These are phyloP conservation scores for Diplotaxis tenuifolia DNA, from an alignment of 345 rosid genomes.

Conservation along the genomic window DNA sequence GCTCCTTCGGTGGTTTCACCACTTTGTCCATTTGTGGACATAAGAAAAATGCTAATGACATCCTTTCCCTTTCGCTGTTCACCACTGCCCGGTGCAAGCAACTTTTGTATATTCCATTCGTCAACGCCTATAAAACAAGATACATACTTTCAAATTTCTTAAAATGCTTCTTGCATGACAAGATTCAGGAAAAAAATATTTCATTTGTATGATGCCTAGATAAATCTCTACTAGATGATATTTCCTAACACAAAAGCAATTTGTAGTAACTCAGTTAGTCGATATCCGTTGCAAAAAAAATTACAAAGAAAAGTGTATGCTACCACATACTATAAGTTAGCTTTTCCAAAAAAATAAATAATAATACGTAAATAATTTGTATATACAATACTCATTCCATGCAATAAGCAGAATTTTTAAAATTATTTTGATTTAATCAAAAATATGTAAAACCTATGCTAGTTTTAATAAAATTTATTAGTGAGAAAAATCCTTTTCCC, in stretches of 20 bases:
- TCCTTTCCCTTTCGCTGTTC: constrained; percentile 47
- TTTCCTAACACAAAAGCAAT: background rate
- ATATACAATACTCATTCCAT: no score
- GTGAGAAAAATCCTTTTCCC: no score
- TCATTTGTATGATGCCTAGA: background rate
- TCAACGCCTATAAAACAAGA: constrained; percentile 15
- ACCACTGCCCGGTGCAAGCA: constrained; percentile 61
- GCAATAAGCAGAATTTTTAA: no score
- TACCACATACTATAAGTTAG: no score
- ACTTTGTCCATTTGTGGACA: constrained; percentile 57
- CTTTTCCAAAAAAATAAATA: no score
- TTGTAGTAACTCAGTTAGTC: background rate
- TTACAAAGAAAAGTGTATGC: no score
- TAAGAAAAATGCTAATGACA: constrained; percentile 55
- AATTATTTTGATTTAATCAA: no score
- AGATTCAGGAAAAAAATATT: background rate
- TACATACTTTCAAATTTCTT: background rate
- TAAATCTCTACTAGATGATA: background rate
- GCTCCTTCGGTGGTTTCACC: constrained; percentile 58
- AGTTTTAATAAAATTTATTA: no score
- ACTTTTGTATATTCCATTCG: constrained; percentile 49
- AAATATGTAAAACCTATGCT: no score
- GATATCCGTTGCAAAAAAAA: no score
- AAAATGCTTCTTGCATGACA: background rate
- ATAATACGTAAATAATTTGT: no score